A percentile compares a stretch with the other conserved stretches of the same genome.
Evolutionary conservation across 2,329 filamentous ascomycete genomes (phyloP).

Genomic region (Tolypocladium guangdongense): DNA sequence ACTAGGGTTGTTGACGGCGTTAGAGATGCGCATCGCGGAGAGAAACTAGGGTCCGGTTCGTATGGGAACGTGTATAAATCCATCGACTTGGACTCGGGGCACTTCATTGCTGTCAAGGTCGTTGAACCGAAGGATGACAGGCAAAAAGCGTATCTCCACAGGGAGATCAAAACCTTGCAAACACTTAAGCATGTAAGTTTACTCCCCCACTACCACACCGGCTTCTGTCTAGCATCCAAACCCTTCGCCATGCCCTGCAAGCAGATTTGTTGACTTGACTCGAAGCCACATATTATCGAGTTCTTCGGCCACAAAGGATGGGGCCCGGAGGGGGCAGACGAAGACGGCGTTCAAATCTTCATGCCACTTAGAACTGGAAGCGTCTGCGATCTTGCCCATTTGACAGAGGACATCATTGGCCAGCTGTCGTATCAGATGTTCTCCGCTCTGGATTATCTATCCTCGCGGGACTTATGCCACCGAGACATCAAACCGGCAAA

Average conservation of each 20-base stretch:
- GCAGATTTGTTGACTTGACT: neutral
- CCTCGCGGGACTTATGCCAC: slow-evolving; percentile 3
- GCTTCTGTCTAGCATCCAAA: too few species aligned
- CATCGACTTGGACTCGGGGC: neutral
- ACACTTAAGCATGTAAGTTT: neutral
- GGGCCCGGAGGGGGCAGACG: neutral
- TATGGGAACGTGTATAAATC: neutral
- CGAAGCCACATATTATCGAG: neutral
- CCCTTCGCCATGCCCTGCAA: too few species aligned
- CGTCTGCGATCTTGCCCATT: neutral
- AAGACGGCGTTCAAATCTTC: neutral
- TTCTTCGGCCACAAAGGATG: neutral
- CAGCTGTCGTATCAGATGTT: slow-evolving; percentile 7
- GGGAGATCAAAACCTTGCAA: neutral
- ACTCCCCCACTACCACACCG: neutral
- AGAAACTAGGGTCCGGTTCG: neutral
- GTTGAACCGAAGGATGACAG: neutral
- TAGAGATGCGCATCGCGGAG: neutral
- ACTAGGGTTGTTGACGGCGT: neutral
- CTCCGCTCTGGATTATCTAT: slow-evolving; percentile 10
- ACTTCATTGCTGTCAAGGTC: neutral
- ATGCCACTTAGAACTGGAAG: neutral
- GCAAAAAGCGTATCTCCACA: neutral
- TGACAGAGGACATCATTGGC: neutral
- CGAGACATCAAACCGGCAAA: slow-evolving; percentile 10